phyloP scores from a whole-genome alignment of 176 grass and related monocot species.

The Saccharum officinarum region DNA sequence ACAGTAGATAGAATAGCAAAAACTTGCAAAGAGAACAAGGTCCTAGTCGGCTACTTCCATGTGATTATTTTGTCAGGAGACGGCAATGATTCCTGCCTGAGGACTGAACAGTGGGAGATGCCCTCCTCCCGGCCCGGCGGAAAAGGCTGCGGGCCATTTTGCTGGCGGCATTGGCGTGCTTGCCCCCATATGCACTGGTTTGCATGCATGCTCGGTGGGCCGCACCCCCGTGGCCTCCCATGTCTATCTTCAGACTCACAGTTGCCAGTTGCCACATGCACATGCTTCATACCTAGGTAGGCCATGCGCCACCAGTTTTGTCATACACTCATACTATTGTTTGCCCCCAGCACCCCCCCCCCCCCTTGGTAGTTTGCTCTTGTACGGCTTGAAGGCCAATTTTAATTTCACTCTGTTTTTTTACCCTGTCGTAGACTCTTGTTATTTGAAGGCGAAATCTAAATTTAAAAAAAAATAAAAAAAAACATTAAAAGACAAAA shows the following conservation, averaged over 20 bases:
- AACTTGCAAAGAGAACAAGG: no score
- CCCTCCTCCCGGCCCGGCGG: neutral
- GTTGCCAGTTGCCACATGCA: neutral
- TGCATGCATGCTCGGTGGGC: neutral
- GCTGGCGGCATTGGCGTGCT: neutral
- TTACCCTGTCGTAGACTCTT: no score
- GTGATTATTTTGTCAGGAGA: conserved; percentile 35
- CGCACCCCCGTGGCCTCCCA: neutral
- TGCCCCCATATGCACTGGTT: neutral
- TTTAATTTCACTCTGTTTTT: no score
- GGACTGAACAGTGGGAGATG: neutral
- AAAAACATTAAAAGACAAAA: no score
- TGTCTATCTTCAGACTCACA: no score
- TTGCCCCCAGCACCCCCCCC: no score
- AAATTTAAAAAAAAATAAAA: no score
- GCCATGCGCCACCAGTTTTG: neutral
- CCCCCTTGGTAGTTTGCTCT: no score
- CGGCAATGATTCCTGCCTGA: conserved; percentile 28
- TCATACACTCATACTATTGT: no score
- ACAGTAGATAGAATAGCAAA: no score
- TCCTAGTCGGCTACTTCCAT: conserved; percentile 1
- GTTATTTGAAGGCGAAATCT: no score
- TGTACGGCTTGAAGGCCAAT: no score
- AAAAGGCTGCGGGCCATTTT: neutral
- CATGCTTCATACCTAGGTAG: neutral